Conservation (phyloP, 2,329 filamentous ascomycete species). For the Alternaria sp. region DNA sequence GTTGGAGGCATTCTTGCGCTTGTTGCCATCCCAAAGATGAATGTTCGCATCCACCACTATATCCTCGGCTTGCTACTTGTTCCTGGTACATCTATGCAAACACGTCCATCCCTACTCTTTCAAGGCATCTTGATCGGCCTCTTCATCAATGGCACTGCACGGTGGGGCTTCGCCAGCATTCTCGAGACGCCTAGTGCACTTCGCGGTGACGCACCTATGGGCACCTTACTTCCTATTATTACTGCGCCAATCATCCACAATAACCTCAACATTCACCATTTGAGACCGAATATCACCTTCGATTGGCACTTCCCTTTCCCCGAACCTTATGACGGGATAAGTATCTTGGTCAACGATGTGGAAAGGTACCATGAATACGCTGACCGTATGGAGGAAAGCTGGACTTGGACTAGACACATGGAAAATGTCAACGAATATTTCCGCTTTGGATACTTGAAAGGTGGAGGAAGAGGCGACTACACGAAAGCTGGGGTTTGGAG, state of each 20-base stretch:
- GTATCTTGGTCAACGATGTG: conserved; percentile 84
- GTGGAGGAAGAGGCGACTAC: conserved; percentile 72
- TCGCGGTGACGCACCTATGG: conserved; percentile 63
- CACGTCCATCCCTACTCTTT: conserved; percentile 82
- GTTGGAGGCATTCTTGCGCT: conserved; percentile 80
- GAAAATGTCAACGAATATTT: conserved; percentile 72
- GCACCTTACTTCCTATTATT: conserved; percentile 66
- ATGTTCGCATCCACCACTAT: conserved; percentile 93
- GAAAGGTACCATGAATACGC: conserved; percentile 77
- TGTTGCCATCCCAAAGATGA: conserved; percentile 77
- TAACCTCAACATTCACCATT: conserved; percentile 54
- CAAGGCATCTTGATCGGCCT: conserved; percentile 90
- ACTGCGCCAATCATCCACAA: conserved; percentile 53
- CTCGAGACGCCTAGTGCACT: conserved; percentile 82
- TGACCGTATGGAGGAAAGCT: conserved; percentile 57
- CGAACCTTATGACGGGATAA: conserved; percentile 74
- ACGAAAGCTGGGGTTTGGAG: conserved; percentile 79
- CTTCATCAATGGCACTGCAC: conserved; percentile 91
- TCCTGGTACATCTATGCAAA: conserved; percentile 89
- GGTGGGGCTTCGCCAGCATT: conserved; percentile 92
- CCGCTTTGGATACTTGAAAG: conserved; percentile 77
- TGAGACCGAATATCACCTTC: conserved; percentile 69
- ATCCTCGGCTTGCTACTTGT: conserved; percentile 87
- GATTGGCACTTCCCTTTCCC: conserved; percentile 61
- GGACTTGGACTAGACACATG: conserved; percentile 67